Percentiles rank a stretch among this genome's conserved stretches.
Conservation (phyloP, 305 asterid species). For the Fraxinus greggii region DNA sequence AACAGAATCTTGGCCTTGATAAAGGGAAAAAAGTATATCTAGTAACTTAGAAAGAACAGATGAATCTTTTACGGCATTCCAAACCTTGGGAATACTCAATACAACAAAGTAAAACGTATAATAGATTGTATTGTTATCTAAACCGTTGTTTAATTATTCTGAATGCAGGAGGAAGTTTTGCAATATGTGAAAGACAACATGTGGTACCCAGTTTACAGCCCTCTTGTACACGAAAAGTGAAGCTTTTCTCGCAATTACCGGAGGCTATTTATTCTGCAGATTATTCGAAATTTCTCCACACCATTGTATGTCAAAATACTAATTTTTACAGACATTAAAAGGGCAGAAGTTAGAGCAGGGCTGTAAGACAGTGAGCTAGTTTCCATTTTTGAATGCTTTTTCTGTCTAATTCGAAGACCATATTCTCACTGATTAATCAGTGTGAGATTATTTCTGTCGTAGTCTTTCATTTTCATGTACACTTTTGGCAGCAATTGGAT, state of each 20-base stretch:
- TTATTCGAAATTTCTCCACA: conserved; percentile 29
- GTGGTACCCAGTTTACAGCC: conserved; percentile 94
- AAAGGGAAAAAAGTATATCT: neutral
- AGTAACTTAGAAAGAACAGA: neutral
- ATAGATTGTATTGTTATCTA: neutral
- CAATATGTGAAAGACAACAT: conserved; percentile 61
- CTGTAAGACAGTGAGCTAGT: conserved; percentile 11
- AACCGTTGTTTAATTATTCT: conserved; percentile 8
- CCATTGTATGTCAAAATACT: conserved; percentile 22
- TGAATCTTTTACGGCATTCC: neutral
- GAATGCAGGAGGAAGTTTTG: conserved; percentile 74
- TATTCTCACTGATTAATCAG: neutral
- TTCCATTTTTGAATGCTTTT: conserved; percentile 1
- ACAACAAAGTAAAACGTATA: neutral
- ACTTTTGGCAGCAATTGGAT: neutral
- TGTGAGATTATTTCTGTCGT: neutral
- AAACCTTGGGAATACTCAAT: neutral
- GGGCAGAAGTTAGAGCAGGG: conserved; percentile 22
- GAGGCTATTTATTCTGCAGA: conserved; percentile 18
- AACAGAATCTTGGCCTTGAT: conserved; percentile 1
- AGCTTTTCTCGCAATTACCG: conserved; percentile 2
- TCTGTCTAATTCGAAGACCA: neutral
- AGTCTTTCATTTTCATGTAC: neutral
- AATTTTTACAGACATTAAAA: conserved; percentile 18
- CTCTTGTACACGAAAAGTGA: conserved; percentile 96